A percentile compares a stretch with the other conserved stretches of the same genome.
phyloP scores from a whole-genome alignment of 257 asterid genomes.

The Lycium barbarum region DNA sequence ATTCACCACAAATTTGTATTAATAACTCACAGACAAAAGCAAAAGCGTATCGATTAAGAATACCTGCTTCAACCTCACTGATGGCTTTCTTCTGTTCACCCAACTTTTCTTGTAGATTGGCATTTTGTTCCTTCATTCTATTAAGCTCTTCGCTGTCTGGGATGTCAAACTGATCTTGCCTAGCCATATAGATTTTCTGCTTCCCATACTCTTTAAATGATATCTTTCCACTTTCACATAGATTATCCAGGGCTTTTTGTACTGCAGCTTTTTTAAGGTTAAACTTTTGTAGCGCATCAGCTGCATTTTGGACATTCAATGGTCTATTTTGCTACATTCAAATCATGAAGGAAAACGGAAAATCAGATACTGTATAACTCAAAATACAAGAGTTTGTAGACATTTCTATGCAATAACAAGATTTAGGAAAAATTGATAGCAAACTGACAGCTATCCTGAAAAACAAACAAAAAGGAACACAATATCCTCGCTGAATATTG shows the following conservation, averaged over 20 bases:
- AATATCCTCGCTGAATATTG: background rate
- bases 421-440: background rate
- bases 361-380: background rate
- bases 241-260: constrained; percentile 61
- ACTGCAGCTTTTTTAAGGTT: constrained; percentile 62
- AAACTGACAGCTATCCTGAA: background rate
- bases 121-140: constrained; percentile 79
- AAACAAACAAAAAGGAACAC: background rate
- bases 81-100: constrained; percentile 61
- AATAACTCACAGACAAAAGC: constrained; percentile 13
- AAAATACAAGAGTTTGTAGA: too few relatives aligned
- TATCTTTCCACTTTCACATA: constrained; percentile 57
- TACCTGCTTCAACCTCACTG: constrained; percentile 82
- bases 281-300: constrained; percentile 64
- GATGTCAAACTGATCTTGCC: constrained; percentile 95
- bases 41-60: constrained; percentile 13
- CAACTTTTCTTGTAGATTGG: constrained; percentile 71
- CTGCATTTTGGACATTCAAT: constrained; percentile 59
- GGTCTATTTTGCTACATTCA: constrained; percentile 63
- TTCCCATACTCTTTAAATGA: constrained; percentile 91
- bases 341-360: background rate
- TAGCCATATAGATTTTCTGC: constrained; percentile 91
- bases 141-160: constrained; percentile 85
- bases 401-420: background rate
- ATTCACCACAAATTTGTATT: background rate